Evolutionary conservation across 1,284 basidiomycete species (phyloP).

Genomic region (Chondrostereum purpureum): DNA sequence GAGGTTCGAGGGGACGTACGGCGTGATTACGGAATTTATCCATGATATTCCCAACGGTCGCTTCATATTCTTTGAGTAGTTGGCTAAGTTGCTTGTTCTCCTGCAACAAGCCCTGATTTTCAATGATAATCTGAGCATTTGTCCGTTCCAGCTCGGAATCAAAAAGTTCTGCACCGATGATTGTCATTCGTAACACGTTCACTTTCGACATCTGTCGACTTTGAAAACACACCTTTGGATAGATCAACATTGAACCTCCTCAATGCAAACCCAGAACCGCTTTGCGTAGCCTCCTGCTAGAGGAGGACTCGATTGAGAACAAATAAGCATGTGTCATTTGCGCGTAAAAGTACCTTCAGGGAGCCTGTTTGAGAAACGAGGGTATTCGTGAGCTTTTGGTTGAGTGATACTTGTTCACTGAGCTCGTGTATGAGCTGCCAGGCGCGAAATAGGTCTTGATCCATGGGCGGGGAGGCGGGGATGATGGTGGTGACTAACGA

Average conservation of each 20-base stretch:
- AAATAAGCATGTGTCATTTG: no score
- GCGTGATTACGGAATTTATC: conserved; percentile 89
- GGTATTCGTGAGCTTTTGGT: conserved; percentile 71
- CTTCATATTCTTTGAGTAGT: conserved; percentile 91
- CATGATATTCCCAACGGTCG: conserved; percentile 95
- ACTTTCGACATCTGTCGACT: conserved; percentile 1
- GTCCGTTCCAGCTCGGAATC: conserved; percentile 88
- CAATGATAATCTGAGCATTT: conserved; percentile 87
- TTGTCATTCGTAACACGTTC: conserved; percentile 4
- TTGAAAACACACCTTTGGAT: conserved; percentile 58
- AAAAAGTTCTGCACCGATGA: conserved; percentile 78
- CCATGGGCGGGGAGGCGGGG: conserved; percentile 33
- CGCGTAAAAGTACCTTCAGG: conserved; percentile 62
- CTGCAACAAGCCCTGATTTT: conserved; percentile 87
- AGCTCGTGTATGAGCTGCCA: conserved; percentile 81
- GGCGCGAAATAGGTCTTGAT: conserved; percentile 67
- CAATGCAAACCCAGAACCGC: conserved; percentile 75
- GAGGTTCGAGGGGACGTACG: conserved; percentile 45
- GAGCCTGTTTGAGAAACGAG: conserved; percentile 70
- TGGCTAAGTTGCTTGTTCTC: conserved; percentile 92
- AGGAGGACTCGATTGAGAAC: conserved; percentile 14
- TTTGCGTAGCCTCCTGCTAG: conserved; percentile 78
- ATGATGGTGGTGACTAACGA: conserved; percentile 3
- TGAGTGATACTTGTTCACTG: conserved; percentile 81
- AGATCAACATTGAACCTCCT: conserved; percentile 93